These are phyloP conservation scores for Cubamyces lactineus DNA, from an alignment of 768 basidiomycete species.

Conservation along the genomic window DNA sequence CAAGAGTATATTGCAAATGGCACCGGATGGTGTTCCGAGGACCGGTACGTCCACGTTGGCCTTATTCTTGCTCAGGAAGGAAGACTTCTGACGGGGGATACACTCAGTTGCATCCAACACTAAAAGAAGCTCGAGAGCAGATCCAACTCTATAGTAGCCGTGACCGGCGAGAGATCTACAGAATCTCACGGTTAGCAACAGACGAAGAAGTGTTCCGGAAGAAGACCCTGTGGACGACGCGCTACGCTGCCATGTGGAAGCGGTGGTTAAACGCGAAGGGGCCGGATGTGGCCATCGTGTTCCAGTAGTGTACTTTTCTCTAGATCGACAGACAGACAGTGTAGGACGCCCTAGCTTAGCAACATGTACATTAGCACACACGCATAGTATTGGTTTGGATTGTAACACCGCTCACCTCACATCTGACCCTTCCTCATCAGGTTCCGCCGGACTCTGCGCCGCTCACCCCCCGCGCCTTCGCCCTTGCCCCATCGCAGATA, in stretches of 20 bases:
- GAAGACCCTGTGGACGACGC: slow-evolving; percentile 25
- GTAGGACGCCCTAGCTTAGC: neutral
- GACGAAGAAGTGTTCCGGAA: slow-evolving; percentile 42
- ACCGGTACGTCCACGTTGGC: slow-evolving; percentile 36
- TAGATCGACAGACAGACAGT: too few relatives aligned
- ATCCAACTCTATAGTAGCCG: slow-evolving; percentile 42
- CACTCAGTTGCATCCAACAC: slow-evolving; percentile 40
- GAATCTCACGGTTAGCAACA: slow-evolving; percentile 44
- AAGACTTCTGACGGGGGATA: neutral
- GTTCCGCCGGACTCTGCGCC: slow-evolving; percentile 77
- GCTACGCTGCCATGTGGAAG: slow-evolving; percentile 43
- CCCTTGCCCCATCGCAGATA: slow-evolving; percentile 79
- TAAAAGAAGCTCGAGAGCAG: slow-evolving; percentile 36
- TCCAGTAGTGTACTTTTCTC: slow-evolving; percentile 27
- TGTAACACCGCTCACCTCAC: slow-evolving; percentile 35
- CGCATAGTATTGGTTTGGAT: neutral
- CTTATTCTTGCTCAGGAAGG: neutral
- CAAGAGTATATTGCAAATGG: slow-evolving; percentile 48
- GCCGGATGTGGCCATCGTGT: slow-evolving; percentile 40
- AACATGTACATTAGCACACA: neutral
- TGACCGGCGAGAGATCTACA: slow-evolving; percentile 44
- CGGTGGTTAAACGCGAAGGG: slow-evolving; percentile 43
- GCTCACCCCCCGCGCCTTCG: slow-evolving; percentile 73
- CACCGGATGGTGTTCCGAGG: slow-evolving; percentile 48
- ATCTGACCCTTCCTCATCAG: slow-evolving; percentile 83